Conservation (phyloP, 441 rosid species). For the Arabidopsis lyrata region DNA sequence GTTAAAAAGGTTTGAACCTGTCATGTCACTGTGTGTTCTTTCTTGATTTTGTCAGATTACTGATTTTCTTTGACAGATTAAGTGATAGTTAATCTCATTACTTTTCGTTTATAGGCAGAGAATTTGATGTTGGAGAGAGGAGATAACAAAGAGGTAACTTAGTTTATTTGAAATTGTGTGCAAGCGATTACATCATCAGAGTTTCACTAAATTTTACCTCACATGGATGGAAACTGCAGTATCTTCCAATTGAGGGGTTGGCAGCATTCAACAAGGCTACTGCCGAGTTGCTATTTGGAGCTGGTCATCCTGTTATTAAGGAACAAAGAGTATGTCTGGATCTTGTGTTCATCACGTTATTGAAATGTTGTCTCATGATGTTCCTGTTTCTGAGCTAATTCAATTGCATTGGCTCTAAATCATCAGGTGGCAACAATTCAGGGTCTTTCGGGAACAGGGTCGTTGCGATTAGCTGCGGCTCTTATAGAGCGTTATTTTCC, state of each 20-base stretch:
- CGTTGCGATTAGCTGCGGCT: constrained; percentile 91
- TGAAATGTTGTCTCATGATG: constrained; percentile 6
- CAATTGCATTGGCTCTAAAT: constrained; percentile 10
- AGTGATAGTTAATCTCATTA: constrained; percentile 3
- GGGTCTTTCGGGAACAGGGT: constrained; percentile 98
- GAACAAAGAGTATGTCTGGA: constrained; percentile 67
- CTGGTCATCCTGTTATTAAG: constrained; percentile 74
- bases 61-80: background rate
- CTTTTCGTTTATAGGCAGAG: constrained; percentile 72
- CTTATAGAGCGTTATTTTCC: constrained; percentile 92
- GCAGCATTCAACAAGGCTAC: constrained; percentile 92
- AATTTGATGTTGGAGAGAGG: constrained; percentile 87
- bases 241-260: constrained; percentile 97
- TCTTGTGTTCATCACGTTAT: background rate
- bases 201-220: background rate
- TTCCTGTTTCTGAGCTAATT: constrained; percentile 17
- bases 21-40: background rate
- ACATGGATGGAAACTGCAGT: constrained; percentile 56
- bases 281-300: constrained; percentile 89
- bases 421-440: constrained; percentile 94
- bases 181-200: background rate
- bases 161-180: constrained; percentile 21
- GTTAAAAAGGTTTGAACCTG: constrained; percentile 77
- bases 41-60: constrained; percentile 1
- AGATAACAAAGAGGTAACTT: constrained; percentile 90